These are phyloP conservation scores for Diplodia sapinea DNA, from an alignment of 2,329 filamentous ascomycete species.

Conservation along the genomic window DNA sequence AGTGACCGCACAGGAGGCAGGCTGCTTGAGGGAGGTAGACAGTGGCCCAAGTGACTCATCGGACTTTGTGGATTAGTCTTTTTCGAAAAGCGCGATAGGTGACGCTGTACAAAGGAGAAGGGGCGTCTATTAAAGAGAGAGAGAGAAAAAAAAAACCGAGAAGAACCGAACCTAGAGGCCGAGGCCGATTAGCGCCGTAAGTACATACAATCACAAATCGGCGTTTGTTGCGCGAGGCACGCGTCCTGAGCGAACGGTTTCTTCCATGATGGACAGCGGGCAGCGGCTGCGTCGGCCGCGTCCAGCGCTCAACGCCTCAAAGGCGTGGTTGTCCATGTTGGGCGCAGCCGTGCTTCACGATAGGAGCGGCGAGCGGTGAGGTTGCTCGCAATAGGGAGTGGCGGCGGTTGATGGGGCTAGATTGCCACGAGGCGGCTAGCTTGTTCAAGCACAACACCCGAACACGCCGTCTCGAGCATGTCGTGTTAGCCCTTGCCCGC, in stretches of 20 bases:
- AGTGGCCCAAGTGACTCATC: constrained; percentile 41
- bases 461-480: too few relatives aligned
- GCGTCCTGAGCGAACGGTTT: not conserved
- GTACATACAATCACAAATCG: not conserved
- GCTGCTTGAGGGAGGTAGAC: constrained; percentile 45
- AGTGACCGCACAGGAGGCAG: constrained; percentile 41
- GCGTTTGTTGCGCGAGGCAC: not conserved
- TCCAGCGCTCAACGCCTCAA: not conserved
- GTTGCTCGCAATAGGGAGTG: not conserved
- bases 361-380: not conserved
- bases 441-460: not conserved
- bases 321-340: not conserved
- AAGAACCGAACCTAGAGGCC: not conserved
- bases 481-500: not conserved
- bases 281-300: not conserved
- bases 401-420: not conserved
- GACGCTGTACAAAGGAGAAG: not conserved
- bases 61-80: not conserved
- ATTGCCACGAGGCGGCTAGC: not conserved
- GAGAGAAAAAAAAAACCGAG: not conserved
- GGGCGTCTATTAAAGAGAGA: not conserved
- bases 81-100: not conserved
- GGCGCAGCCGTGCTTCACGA: not conserved
- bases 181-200: constrained; percentile 2
- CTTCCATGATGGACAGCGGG: not conserved